Percentiles rank a stretch among this genome's conserved stretches.
These are phyloP conservation scores for Elymus sibiricus DNA, from an alignment of 176 grass and related monocot species.

Conservation along the genomic window DNA sequence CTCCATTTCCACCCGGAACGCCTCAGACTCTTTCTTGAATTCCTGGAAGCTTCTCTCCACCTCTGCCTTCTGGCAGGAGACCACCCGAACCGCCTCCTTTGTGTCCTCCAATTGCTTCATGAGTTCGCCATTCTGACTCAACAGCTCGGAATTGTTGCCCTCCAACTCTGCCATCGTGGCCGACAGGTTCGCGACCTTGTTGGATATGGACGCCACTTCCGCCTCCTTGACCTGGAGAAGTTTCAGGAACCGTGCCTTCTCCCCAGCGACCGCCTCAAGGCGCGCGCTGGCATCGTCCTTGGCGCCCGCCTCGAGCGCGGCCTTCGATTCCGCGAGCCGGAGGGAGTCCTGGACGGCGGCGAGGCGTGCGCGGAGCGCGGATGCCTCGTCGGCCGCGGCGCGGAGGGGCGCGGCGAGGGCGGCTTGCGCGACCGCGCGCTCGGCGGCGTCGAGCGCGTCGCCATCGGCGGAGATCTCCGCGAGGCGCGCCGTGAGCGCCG, in stretches of 20 bases:
- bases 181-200: slow-evolving; percentile 15
- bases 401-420: slow-evolving; percentile 37
- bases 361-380: slow-evolving; percentile 21
- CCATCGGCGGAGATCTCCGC: slow-evolving; percentile 45
- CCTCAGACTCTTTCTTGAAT: background rate
- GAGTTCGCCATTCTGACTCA: slow-evolving; percentile 23
- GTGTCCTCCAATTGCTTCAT: slow-evolving; percentile 4
- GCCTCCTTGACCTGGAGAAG: slow-evolving; percentile 29
- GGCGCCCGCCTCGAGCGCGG: background rate
- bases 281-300: slow-evolving; percentile 28
- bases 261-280: slow-evolving; percentile 17
- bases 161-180: slow-evolving; percentile 20
- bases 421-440: slow-evolving; percentile 34
- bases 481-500: slow-evolving; percentile 40
- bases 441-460: slow-evolving; percentile 22
- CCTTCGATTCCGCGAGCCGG: background rate
- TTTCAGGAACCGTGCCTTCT: slow-evolving; percentile 9
- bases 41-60: slow-evolving; percentile 29
- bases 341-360: slow-evolving; percentile 17
- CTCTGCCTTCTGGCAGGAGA: slow-evolving; percentile 15
- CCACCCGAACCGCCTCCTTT: slow-evolving; percentile 7
- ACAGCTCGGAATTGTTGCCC: slow-evolving; percentile 19
- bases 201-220: slow-evolving; percentile 32
- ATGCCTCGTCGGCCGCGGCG: slow-evolving; percentile 41
- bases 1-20: slow-evolving; percentile 10